Evolutionary conservation across 306 rosid species (phyloP).

Genomic region (Cicer bijugum): DNA sequence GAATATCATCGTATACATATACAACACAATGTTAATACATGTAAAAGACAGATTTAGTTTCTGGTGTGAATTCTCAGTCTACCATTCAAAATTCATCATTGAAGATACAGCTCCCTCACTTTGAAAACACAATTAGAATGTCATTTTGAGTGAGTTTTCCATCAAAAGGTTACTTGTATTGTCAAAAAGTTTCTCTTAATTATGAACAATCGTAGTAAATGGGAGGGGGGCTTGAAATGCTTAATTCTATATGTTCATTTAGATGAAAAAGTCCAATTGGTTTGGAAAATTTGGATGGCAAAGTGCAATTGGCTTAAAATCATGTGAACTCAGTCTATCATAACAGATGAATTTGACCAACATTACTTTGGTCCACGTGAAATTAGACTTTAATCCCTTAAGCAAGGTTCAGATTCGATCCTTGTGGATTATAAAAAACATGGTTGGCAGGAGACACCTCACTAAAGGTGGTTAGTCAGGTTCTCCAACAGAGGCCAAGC

Average conservation of each 20-base stretch:
- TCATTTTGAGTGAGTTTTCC: constrained; percentile 5
- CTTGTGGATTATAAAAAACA: no score
- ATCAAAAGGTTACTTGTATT: background rate
- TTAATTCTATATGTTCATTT: background rate
- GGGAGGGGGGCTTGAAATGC: background rate
- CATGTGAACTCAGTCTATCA: constrained; percentile 13
- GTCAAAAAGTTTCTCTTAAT: constrained; percentile 14
- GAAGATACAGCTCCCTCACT: constrained; percentile 13
- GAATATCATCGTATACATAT: constrained; percentile 27
- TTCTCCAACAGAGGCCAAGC: no score
- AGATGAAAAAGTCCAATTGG: constrained; percentile 5
- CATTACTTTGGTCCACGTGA: no score
- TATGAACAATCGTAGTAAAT: background rate
- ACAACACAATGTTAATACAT: constrained; percentile 11
- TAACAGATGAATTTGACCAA: background rate
- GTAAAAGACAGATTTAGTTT: constrained; percentile 1
- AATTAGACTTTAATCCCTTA: no score
- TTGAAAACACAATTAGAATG: background rate
- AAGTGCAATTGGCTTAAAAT: constrained; percentile 14
- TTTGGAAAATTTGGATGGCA: background rate
- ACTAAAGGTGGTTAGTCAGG: no score
- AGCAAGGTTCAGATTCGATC: no score
- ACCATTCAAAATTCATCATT: constrained; percentile 25
- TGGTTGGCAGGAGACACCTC: no score
- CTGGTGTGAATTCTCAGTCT: constrained; percentile 11